Percentiles rank a stretch among this genome's conserved stretches.
Evolutionary conservation across 2,329 filamentous ascomycete species (phyloP).

Genomic region (Dactylonectria macrodidyma): DNA sequence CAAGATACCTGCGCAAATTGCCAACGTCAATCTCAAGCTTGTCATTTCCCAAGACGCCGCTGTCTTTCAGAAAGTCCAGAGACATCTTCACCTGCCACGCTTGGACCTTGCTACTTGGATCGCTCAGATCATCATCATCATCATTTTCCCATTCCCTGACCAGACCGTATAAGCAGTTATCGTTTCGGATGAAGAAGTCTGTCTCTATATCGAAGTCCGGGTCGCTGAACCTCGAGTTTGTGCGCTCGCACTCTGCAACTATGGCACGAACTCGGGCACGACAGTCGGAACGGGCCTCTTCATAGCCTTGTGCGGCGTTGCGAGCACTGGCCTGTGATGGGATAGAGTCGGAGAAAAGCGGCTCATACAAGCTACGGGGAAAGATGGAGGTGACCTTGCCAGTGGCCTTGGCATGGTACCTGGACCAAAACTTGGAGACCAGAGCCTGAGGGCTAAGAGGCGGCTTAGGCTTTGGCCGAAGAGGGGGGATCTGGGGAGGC

Average conservation of each 20-base stretch:
- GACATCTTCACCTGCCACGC: slow-evolving; percentile 33
- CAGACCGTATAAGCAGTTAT: slow-evolving; percentile 58
- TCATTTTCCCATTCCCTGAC: slow-evolving; percentile 35
- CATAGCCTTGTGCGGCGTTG: slow-evolving; percentile 60
- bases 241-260: slow-evolving; percentile 59
- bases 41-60: slow-evolving; percentile 32
- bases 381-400: slow-evolving; percentile 63
- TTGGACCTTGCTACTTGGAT: neutral
- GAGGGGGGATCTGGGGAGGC: slow-evolving; percentile 18
- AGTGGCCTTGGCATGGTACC: slow-evolving; percentile 57
- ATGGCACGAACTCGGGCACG: slow-evolving; percentile 57
- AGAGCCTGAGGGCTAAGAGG: slow-evolving; percentile 55
- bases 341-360: slow-evolving; percentile 42
- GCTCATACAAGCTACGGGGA: slow-evolving; percentile 58
- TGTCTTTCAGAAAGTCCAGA: slow-evolving; percentile 32
- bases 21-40: slow-evolving; percentile 33
- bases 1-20: slow-evolving; percentile 32
- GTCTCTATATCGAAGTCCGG: slow-evolving; percentile 61
- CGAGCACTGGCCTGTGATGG: slow-evolving; percentile 46
- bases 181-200: slow-evolving; percentile 52
- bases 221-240: slow-evolving; percentile 62
- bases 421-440: slow-evolving; percentile 59
- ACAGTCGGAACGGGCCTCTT: slow-evolving; percentile 58
- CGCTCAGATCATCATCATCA: slow-evolving; percentile 31
- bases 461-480: slow-evolving; percentile 37